Base-by-base conservation (phyloP, 140 eudicot species). In the Oenanthe javanica region DNA sequence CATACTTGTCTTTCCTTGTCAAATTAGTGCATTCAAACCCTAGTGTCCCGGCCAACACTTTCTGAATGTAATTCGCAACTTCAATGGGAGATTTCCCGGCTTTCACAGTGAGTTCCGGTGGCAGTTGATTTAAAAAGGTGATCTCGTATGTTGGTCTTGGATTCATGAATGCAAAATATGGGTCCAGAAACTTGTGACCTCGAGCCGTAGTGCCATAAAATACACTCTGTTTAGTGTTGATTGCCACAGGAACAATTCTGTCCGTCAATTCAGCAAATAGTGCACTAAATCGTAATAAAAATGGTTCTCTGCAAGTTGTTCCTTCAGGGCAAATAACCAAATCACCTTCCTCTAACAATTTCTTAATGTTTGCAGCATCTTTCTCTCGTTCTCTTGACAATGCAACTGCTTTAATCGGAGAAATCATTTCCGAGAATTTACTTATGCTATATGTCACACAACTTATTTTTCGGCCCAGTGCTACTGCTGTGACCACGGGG, bases 271-370 rank as follows among this genome's bases (percentile, higher is more conserved):
- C 93, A 1, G 93, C 93, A 36, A 89, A 89, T 0, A 87, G 79
- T 19, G 89, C 89, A 40, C 93, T 89, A 72, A 89, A 89, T 70
- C 91, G 70, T 72, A 89, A 79, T 63, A 89, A 55, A 64, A 85
- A 89, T 14, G 88, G 88, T 50, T 89, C 93, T 50, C 93, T 71
- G 71, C 93, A 85, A 2, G 93, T 89, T 13, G 93, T 89, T 61
- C 93, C 93, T 72, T 89, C 93, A 3, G 93, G 93, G 23, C 89
- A 89, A 14, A 89, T 82, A 0, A 87, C 87, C 67, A 89, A 48
- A 71, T 89, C 93, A 25, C 93, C 93, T 66, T 87, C 89, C 23
- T 87, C 78, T 4, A 89, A 82, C 57, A 85, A 46, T 11, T 82
- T 83, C 82, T 82, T 84, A 50, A 89, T 86, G 47, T 79, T 76